phyloP scores from a whole-genome alignment of 2,329 filamentous ascomycete species.

The Lachnellula arida region DNA sequence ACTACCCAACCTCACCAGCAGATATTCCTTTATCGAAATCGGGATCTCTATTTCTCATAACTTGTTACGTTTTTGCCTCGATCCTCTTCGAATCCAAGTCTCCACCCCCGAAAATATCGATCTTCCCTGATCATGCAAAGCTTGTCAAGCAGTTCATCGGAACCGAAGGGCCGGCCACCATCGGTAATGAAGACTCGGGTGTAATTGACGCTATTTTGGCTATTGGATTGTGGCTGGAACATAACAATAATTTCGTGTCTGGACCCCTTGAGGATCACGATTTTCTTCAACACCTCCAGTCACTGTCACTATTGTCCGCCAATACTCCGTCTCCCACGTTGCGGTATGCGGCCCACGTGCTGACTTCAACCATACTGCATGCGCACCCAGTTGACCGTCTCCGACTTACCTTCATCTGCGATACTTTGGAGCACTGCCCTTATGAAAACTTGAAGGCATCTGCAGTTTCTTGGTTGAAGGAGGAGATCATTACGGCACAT shows the following conservation, averaged over 20 bases:
- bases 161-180: conserved; percentile 42
- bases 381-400: conserved; percentile 54
- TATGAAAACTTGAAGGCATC: conserved; percentile 59
- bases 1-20: conserved; percentile 43
- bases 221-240: conserved; percentile 55
- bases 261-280: conserved; percentile 34
- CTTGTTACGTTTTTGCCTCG: conserved; percentile 59
- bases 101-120: conserved; percentile 47
- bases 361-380: conserved; percentile 40
- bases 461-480: conserved; percentile 58
- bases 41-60: conserved; percentile 54
- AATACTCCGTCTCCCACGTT: conserved; percentile 35
- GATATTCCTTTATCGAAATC: conserved; percentile 55
- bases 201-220: conserved; percentile 56
- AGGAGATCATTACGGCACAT: conserved; percentile 48
- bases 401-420: conserved; percentile 57
- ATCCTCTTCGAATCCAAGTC: conserved; percentile 56
- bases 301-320: conserved; percentile 34
- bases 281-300: conserved; percentile 57
- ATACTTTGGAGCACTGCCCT: conserved; percentile 61
- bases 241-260: conserved; percentile 41
- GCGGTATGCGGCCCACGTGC: conserved; percentile 33
- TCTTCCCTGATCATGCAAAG: conserved; percentile 56
- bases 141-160: conserved; percentile 51
- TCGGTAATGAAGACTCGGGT: conserved; percentile 45